Evolutionary conservation across 2,329 filamentous ascomycete genomes (phyloP).

Genomic region (Ophiostoma piceae): DNA sequence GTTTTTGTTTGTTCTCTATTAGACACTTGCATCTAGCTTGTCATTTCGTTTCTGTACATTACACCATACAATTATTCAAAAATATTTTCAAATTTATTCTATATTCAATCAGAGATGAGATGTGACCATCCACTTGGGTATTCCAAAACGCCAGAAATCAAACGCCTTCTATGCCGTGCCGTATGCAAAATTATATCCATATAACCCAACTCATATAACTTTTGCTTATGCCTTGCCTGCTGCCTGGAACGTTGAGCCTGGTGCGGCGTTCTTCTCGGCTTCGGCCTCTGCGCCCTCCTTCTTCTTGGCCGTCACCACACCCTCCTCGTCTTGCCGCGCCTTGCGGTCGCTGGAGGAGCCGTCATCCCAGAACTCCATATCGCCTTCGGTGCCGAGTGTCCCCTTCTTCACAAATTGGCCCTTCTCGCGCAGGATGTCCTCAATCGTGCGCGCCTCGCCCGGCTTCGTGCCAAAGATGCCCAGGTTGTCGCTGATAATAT

Average conservation of each 20-base stretch:
- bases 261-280: conserved; percentile 23
- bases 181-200: not conserved
- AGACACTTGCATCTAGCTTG: not conserved
- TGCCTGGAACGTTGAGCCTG: conserved; percentile 32
- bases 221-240: not conserved
- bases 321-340: conserved; percentile 28
- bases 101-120: not conserved
- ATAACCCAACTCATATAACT: too few species aligned
- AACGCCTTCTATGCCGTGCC: not conserved
- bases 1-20: not conserved
- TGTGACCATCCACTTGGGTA: conserved; percentile 10
- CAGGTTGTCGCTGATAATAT: conserved; percentile 88
- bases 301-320: conserved; percentile 23
- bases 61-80: not conserved
- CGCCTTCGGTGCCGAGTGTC: conserved; percentile 67
- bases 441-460: conserved; percentile 55
- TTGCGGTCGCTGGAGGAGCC: conserved; percentile 41
- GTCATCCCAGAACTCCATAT: conserved; percentile 89
- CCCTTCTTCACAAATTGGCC: conserved; percentile 70
- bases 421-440: conserved; percentile 71
- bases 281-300: conserved; percentile 12
- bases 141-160: conserved; percentile 15
- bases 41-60: not conserved
- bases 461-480: conserved; percentile 65
- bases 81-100: not conserved